These are phyloP conservation scores for Gypsophila paniculata DNA, from an alignment of 179 eudicot species.

Conservation along the genomic window DNA sequence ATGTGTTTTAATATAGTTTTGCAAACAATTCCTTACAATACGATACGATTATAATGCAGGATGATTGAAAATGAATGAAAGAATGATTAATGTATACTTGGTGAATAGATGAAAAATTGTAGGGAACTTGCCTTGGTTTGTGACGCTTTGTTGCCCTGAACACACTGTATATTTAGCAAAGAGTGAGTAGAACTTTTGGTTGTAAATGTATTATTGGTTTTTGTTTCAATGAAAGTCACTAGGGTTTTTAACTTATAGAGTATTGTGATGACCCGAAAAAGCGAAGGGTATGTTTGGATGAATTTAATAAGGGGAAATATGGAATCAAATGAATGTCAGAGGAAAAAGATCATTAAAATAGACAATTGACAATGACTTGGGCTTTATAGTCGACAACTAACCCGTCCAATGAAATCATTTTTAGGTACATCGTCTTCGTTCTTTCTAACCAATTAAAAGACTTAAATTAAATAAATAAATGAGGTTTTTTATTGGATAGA, in stretches of 20 bases:
- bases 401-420: too few species aligned
- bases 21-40: too few species aligned
- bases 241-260: not conserved
- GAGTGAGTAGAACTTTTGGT: not conserved
- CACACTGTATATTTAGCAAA: not conserved
- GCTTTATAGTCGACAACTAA: not conserved
- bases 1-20: too few species aligned
- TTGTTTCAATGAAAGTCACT: not conserved
- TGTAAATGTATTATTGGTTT: not conserved
- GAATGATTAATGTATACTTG: too few species aligned
- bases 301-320: not conserved
- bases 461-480: too few species aligned
- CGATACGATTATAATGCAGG: too few species aligned
- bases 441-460: too few species aligned
- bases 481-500: too few species aligned
- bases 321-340: conserved; percentile 9
- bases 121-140: not conserved
- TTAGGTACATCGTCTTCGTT: too few species aligned
- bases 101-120: not conserved
- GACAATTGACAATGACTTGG: not conserved
- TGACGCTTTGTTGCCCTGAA: not conserved
- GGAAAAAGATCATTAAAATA: not conserved
- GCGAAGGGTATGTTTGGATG: not conserved
- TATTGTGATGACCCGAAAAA: not conserved
- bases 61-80: too few species aligned